Evolutionary conservation across 352 stramenopile genomes (phyloP).

Genomic region (Phytophthora nicotianae): DNA sequence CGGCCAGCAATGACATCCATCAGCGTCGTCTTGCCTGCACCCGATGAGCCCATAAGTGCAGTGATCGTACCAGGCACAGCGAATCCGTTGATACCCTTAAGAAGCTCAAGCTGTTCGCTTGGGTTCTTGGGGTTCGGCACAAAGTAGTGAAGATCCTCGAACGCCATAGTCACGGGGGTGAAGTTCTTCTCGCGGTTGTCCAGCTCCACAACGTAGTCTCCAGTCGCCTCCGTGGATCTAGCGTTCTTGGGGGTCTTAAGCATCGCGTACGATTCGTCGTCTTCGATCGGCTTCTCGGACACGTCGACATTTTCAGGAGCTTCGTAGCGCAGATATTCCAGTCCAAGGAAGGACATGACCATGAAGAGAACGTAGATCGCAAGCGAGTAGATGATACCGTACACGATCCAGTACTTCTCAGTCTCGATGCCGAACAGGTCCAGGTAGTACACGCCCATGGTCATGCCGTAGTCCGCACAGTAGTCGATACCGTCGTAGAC

Average conservation of each 20-base stretch:
- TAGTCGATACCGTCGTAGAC: conserved; percentile 3
- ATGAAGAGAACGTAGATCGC: conserved; percentile 1
- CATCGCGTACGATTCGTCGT: conserved; percentile 2
- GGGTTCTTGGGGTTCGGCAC: background rate
- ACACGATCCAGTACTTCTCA: conserved; percentile 1
- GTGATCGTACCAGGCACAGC: background rate
- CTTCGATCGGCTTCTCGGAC: conserved; percentile 3
- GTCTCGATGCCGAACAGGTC: conserved; percentile 4
- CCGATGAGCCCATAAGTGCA: background rate
- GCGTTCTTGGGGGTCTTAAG: conserved; percentile 1
- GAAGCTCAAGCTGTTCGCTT: background rate
- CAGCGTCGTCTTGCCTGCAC: conserved; percentile 1
- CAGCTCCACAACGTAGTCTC: background rate
- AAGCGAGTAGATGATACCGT: conserved; percentile 3
- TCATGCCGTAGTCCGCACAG: background rate
- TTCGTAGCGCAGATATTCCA: background rate
- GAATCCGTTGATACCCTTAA: conserved; percentile 1
- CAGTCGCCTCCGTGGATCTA: background rate
- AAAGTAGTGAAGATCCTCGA: conserved; percentile 1
- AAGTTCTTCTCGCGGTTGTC: conserved; percentile 1
- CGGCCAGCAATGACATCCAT: conserved; percentile 5
- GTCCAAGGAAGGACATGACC: conserved; percentile 1
- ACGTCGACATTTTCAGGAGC: background rate
- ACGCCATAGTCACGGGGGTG: background rate
- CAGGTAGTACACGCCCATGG: conserved; percentile 1